Percentiles rank a stretch among this genome's conserved stretches.
phyloP scores from a whole-genome alignment of 192 early-diverging fungal genomes.

The Entomortierella parvispora region DNA sequence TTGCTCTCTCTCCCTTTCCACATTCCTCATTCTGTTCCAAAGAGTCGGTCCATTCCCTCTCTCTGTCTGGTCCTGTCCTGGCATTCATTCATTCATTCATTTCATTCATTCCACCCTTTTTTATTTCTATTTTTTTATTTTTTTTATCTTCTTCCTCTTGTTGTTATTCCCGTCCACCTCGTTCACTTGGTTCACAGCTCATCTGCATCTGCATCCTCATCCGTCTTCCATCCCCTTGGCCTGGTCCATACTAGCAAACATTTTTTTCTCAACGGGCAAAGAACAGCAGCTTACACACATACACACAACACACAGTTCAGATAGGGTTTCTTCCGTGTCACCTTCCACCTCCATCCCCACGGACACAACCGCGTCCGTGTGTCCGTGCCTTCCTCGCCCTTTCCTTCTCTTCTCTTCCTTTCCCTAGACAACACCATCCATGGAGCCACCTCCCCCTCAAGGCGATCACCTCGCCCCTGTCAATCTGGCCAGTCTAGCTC shows the following conservation, averaged over 20 bases:
- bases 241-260: too few species aligned
- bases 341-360: too few species aligned
- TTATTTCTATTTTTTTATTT: background rate
- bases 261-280: too few species aligned
- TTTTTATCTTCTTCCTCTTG: background rate
- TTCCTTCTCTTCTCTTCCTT: background rate
- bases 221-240: too few species aligned
- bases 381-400: background rate
- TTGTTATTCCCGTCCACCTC: background rate
- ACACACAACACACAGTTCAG: too few species aligned
- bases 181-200: background rate
- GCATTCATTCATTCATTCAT: too few species aligned
- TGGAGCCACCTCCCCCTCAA: slow-evolving; percentile 1
- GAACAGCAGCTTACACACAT: too few species aligned
- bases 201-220: too few species aligned
- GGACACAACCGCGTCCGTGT: background rate
- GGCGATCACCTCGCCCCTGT: slow-evolving; percentile 5
- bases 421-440: background rate
- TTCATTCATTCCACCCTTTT: background rate
- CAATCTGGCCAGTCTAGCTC: slow-evolving; percentile 14
- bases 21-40: too few species aligned
- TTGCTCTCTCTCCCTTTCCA: background rate
- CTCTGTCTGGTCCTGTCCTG: too few species aligned
- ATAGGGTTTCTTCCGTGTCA: too few species aligned
- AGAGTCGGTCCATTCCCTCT: too few species aligned